A percentile compares a stretch with the other conserved stretches of the same genome.
These are phyloP conservation scores for Colletotrichum somersetense DNA, from an alignment of 2,329 filamentous ascomycete genomes.

Conservation along the genomic window DNA sequence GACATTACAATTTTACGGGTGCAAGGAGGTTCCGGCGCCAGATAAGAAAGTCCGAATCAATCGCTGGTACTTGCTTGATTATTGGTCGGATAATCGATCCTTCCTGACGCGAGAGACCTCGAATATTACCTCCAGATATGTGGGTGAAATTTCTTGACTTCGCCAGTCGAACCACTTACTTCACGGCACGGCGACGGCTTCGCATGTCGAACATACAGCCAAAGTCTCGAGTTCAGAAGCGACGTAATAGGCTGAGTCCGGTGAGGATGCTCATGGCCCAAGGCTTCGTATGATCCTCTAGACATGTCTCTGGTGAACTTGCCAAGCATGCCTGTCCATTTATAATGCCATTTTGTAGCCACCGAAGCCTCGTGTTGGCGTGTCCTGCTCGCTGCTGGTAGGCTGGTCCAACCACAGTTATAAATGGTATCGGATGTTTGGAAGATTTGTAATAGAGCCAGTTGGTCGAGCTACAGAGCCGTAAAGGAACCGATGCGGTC, in stretches of 20 bases:
- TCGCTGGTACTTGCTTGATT: not conserved
- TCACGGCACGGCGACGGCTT: not conserved
- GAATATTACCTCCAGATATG: not conserved
- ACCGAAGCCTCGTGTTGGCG: not conserved
- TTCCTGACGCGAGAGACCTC: not conserved
- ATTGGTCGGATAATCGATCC: not conserved
- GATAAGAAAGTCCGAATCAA: slow-evolving; percentile 7
- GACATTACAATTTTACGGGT: not conserved
- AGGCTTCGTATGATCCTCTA: not conserved
- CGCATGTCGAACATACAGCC: not conserved
- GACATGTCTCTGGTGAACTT: not conserved
- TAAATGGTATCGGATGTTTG: not conserved
- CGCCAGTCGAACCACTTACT: not conserved
- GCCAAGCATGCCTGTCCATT: not conserved
- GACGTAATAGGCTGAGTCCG: not conserved
- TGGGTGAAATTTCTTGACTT: not conserved
- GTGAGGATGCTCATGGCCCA: not conserved
- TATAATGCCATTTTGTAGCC: not conserved
- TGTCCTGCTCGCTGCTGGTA: not conserved
- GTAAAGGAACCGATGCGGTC: not conserved
- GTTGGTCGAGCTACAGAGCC: not conserved
- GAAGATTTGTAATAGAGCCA: not conserved
- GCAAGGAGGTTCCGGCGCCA: not conserved
- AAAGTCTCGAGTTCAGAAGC: not conserved
- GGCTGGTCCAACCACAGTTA: not conserved